Conservation (phyloP, 495 filamentous ascomycete species). For the Cercophora sp. region DNA sequence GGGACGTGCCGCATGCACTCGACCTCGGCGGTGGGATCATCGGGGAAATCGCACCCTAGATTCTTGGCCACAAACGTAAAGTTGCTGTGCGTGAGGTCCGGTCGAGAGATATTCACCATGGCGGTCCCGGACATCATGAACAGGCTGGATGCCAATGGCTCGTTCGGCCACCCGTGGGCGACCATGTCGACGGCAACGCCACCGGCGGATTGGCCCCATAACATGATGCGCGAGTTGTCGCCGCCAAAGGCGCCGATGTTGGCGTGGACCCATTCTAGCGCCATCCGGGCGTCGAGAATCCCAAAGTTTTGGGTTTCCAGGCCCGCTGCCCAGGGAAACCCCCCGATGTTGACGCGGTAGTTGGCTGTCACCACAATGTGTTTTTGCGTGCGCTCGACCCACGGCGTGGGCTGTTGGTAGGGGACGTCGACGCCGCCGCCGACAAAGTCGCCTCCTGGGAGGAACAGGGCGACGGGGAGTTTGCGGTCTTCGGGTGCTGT, state of each 20-base stretch:
- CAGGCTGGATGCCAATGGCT: conserved; percentile 43
- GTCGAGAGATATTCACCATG: conserved; percentile 27
- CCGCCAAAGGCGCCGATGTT: conserved; percentile 69
- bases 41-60: conserved; percentile 35
- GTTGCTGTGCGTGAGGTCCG: conserved; percentile 35
- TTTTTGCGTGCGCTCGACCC: conserved; percentile 41
- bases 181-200: conserved; percentile 39
- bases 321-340: conserved; percentile 23
- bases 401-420: conserved; percentile 40
- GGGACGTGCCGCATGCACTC: conserved; percentile 42
- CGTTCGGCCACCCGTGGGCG: conserved; percentile 41
- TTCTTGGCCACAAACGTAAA: conserved; percentile 42
- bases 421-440: conserved; percentile 39
- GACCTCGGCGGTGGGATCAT: conserved; percentile 32
- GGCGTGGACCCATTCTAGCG: conserved; percentile 64
- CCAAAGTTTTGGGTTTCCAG: conserved; percentile 19
- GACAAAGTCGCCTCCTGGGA: conserved; percentile 44
- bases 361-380: conserved; percentile 57
- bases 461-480: conserved; percentile 47
- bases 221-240: conserved; percentile 54
- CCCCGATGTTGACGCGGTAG: conserved; percentile 45
- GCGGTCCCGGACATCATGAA: conserved; percentile 47
- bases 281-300: conserved; percentile 52
- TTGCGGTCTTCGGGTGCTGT: conserved; percentile 18
- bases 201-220: conserved; percentile 51